Evolutionary conservation across 2,329 filamentous ascomycete genomes (phyloP).

Genomic region (Pseudogymnoascus sp.): DNA sequence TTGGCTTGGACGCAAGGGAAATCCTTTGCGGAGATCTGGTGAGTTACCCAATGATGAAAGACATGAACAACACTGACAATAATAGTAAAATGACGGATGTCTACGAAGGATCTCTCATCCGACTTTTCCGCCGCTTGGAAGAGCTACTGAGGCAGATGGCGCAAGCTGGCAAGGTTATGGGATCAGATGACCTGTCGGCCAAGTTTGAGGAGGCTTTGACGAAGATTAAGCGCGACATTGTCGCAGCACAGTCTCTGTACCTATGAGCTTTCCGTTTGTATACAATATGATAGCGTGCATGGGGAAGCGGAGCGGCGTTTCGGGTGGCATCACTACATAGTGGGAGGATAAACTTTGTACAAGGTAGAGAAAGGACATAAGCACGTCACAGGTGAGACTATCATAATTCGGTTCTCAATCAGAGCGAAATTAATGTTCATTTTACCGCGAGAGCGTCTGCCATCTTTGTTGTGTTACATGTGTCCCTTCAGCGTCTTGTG

Average conservation of each 20-base stretch:
- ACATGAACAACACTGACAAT: slow-evolving; percentile 17
- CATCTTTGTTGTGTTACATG: slow-evolving; percentile 2
- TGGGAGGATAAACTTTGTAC: slow-evolving; percentile 1
- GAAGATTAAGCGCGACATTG: slow-evolving; percentile 88
- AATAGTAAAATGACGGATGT: slow-evolving; percentile 96
- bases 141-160: slow-evolving; percentile 92
- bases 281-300: slow-evolving; percentile 9
- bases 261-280: slow-evolving; percentile 45
- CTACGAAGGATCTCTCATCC: slow-evolving; percentile 93
- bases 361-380: background rate
- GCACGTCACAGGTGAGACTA: background rate
- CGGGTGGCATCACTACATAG: slow-evolving; percentile 5
- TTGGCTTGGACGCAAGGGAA: slow-evolving; percentile 85
- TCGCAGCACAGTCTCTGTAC: slow-evolving; percentile 90
- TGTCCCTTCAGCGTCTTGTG: background rate
- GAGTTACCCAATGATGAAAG: slow-evolving; percentile 37
- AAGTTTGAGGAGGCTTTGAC: slow-evolving; percentile 84
- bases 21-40: slow-evolving; percentile 93
- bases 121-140: slow-evolving; percentile 90
- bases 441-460: background rate
- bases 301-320: slow-evolving; percentile 6
- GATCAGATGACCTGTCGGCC: slow-evolving; percentile 82
- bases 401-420: background rate
- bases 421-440: background rate
- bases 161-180: slow-evolving; percentile 96